These are phyloP conservation scores for Mycena belliarum DNA, from an alignment of 768 basidiomycete genomes.

Conservation along the genomic window DNA sequence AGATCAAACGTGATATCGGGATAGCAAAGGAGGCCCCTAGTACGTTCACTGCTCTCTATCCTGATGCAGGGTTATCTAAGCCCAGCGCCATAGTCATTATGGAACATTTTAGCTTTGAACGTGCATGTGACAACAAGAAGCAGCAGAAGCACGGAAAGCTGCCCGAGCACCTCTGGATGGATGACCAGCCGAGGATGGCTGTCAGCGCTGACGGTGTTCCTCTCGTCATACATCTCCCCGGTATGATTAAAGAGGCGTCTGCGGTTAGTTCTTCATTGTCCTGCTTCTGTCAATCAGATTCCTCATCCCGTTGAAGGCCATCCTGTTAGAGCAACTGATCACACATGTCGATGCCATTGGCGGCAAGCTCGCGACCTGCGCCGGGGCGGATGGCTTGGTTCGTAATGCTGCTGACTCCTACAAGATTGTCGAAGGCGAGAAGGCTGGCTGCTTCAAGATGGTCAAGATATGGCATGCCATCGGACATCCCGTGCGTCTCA, in stretches of 20 bases:
- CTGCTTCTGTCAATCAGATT: neutral
- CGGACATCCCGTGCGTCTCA: neutral
- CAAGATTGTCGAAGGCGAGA: neutral
- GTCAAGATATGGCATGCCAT: slow-evolving; percentile 3
- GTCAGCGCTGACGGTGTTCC: neutral
- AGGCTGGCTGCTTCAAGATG: neutral
- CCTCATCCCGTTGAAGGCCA: neutral
- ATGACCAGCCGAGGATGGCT: neutral
- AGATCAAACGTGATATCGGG: neutral
- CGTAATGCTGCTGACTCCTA: neutral
- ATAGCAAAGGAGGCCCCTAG: neutral
- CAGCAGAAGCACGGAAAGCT: neutral
- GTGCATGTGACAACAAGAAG: neutral
- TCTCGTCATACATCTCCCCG: neutral
- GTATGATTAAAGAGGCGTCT: neutral
- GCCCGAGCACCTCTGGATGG: neutral
- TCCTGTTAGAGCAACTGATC: neutral
- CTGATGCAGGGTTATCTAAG: neutral
- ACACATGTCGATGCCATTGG: too few species aligned
- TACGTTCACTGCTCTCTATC: too few species aligned
- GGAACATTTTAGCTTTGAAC: neutral
- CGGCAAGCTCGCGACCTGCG: too few species aligned
- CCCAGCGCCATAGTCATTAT: neutral
- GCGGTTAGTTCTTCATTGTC: neutral
- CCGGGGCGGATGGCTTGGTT: neutral